Base-by-base conservation (phyloP, 805 yeast genomes). In the Saccharomycopsis microspora region DNA sequence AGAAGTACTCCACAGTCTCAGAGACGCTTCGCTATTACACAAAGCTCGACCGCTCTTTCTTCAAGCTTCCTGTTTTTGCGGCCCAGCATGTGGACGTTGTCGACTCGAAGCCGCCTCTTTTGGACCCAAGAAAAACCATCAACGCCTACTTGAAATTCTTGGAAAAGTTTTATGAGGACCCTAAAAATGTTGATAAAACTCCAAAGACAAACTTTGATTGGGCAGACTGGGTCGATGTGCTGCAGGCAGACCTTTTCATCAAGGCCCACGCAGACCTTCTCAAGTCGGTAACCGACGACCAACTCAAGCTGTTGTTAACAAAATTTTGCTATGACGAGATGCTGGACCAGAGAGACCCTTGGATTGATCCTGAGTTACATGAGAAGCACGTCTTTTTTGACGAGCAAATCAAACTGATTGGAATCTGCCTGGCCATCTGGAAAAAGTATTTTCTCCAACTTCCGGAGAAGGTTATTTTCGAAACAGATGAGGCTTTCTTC, bases 181-280 rank as follows among this genome's bases (percentile, higher is more conserved):
- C 11, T 4, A 27, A 36, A 19, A 37, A 40, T 28, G 37, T 42
- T 11, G 40, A 46, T 33, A 11, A 32, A 30, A 30, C 19, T 9
- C 41, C 19, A 4, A 32, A 39, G 8, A 42, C 36, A 32, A 43
- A 50, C 7, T 56, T 57, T 50, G 60, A 64, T 55, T 65, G 67
- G 70, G 61, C 59, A 42, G 66, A 59, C 43, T 61, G 65, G 64
- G 55, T 55, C 10, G 64, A 61, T 43, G 42, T 57, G 3, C 48
- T 56, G 3, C 57, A 57, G 3, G 61, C 62, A 3, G 54, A 55
- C 30, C 56, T 63, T 11, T 60, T 59, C 44, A 54, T 55, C 30
- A 37, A 55, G 5, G 53, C 67, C 1, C 67, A 66, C 45, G 51
- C 55, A n/a, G 36, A 46, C 1, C 40, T 60, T 30, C 5, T 56